Conservation (phyloP, 2,329 filamentous ascomycete genomes). For the Tolypocladium paradoxum region DNA sequence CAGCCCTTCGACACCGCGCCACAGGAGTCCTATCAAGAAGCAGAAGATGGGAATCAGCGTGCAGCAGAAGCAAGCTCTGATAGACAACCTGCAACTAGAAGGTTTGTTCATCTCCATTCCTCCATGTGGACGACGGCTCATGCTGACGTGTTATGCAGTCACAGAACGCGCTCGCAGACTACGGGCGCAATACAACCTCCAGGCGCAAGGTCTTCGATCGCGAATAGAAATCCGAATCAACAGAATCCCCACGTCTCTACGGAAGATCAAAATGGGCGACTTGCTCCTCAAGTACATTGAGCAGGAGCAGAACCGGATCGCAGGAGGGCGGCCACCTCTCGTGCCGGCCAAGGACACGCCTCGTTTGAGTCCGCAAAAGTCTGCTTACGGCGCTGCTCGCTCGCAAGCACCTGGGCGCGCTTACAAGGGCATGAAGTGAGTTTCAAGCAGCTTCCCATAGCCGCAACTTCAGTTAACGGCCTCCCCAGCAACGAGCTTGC, state of each 20-base stretch:
- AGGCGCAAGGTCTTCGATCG: constrained; percentile 73
- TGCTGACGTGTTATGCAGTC: constrained; percentile 39
- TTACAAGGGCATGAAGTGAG: constrained; percentile 43
- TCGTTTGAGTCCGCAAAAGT: constrained; percentile 25
- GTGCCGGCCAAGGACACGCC: constrained; percentile 39
- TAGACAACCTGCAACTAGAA: constrained; percentile 84
- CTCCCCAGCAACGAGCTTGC: constrained; percentile 49
- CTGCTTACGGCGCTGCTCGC: constrained; percentile 13
- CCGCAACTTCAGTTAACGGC: constrained; percentile 3
- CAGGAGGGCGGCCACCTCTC: constrained; percentile 28
- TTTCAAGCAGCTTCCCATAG: constrained; percentile 1
- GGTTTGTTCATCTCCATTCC: constrained; percentile 41
- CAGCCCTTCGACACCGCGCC: constrained; percentile 27
- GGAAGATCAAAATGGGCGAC: constrained; percentile 74
- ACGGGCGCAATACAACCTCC: constrained; percentile 77
- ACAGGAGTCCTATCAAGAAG: constrained; percentile 53
- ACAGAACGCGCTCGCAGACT: constrained; percentile 80
- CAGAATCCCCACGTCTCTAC: constrained; percentile 70
- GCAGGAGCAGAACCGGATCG: constrained; percentile 29
- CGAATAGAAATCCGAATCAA: constrained; percentile 91
- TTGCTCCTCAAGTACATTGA: constrained; percentile 47
- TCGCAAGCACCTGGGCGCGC: constrained; percentile 14
- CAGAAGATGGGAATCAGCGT: constrained; percentile 49
- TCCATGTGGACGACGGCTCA: background rate
- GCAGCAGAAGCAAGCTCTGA: constrained; percentile 72